phyloP scores from a whole-genome alignment of 768 basidiomycete species.

The Phaffia tasmanica region DNA sequence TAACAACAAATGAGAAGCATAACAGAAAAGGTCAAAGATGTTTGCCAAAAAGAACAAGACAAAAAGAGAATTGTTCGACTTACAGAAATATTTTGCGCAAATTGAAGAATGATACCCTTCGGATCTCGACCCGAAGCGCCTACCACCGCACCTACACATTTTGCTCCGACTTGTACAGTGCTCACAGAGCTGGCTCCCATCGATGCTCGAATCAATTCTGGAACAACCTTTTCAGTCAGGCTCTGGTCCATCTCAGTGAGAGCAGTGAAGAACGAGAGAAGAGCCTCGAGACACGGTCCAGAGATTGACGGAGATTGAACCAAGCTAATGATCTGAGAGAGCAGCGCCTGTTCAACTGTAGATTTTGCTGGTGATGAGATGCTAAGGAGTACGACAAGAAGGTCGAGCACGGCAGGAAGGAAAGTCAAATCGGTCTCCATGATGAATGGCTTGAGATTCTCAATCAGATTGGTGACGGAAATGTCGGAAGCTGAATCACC shows the following conservation, averaged over 20 bases:
- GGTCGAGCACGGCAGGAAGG: slow-evolving; percentile 43
- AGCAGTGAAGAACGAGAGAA: slow-evolving; percentile 68
- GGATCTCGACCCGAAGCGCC: slow-evolving; percentile 57
- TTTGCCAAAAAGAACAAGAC: neutral
- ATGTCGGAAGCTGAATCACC: neutral
- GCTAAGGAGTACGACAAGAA: slow-evolving; percentile 48
- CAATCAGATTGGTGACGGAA: slow-evolving; percentile 47
- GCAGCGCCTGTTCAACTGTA: slow-evolving; percentile 32
- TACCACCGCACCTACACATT: slow-evolving; percentile 73
- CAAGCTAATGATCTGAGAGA: slow-evolving; percentile 42
- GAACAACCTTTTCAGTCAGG: slow-evolving; percentile 70
- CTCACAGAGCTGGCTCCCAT: slow-evolving; percentile 32
- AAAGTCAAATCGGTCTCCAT: slow-evolving; percentile 64
- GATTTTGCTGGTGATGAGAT: slow-evolving; percentile 29
- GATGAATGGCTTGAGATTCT: slow-evolving; percentile 65
- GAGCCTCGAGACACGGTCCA: slow-evolving; percentile 63
- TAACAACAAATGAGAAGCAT: slow-evolving; percentile 3
- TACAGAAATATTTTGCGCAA: slow-evolving; percentile 70
- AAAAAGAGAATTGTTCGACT: slow-evolving; percentile 12
- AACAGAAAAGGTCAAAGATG: neutral
- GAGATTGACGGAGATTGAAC: slow-evolving; percentile 69
- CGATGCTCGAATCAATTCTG: slow-evolving; percentile 49
- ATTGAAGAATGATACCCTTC: slow-evolving; percentile 73
- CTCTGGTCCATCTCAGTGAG: slow-evolving; percentile 72
- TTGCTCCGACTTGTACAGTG: slow-evolving; percentile 51